Conservation (phyloP, 208 protist species). For the Acanthamoeba castellanii region DNA sequence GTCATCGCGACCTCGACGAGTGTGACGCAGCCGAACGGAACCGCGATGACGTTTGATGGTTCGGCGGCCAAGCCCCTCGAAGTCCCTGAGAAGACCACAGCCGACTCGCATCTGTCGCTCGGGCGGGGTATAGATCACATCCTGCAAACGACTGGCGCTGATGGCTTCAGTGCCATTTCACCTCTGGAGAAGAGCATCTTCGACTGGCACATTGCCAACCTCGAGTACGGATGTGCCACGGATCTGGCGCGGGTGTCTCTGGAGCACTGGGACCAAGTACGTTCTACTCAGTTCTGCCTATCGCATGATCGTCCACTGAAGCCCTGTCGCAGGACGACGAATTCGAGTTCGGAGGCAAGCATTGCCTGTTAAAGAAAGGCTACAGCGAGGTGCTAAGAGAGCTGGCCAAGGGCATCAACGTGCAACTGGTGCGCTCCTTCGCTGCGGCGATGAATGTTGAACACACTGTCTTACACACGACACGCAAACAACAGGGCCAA, state of each 20-base stretch:
- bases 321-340: conserved; percentile 52
- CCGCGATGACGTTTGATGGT: neutral
- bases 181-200: conserved; percentile 70
- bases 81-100: no score
- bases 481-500: conserved; percentile 6
- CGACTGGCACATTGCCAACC: conserved; percentile 77
- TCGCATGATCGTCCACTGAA: neutral
- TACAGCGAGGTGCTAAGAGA: conserved; percentile 29
- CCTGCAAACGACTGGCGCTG: conserved; percentile 15
- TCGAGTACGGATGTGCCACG: conserved; percentile 78
- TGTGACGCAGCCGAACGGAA: neutral
- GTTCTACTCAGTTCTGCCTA: neutral
- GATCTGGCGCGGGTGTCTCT: conserved; percentile 61
- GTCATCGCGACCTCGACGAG: neutral
- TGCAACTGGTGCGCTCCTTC: neutral
- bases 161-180: conserved; percentile 21
- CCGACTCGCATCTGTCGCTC: neutral
- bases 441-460: neutral
- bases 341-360: conserved; percentile 69
- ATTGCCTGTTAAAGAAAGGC: conserved; percentile 55
- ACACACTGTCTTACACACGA: neutral
- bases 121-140: conserved; percentile 29
- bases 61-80: neutral
- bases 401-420: conserved; percentile 24
- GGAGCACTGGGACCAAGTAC: conserved; percentile 73